These are phyloP conservation scores for Erodium moschatum DNA, from an alignment of 441 rosid species.

Conservation along the genomic window DNA sequence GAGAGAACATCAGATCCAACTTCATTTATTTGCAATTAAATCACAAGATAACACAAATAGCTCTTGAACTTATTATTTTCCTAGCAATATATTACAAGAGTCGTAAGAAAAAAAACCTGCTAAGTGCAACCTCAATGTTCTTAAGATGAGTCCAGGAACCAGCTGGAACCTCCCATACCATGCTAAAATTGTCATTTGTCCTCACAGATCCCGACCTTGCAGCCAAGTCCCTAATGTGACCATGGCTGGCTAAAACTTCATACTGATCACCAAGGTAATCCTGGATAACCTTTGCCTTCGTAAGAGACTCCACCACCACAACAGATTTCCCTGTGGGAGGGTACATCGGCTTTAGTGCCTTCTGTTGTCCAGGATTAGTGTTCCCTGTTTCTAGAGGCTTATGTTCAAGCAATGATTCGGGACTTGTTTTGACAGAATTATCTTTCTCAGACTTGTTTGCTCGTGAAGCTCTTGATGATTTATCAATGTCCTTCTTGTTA, in stretches of 20 bases:
- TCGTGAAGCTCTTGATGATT: not conserved
- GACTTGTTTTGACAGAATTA: slow-evolving; percentile 26
- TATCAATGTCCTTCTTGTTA: not conserved
- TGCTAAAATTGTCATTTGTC: slow-evolving; percentile 92
- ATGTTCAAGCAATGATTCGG: slow-evolving; percentile 29
- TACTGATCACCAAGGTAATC: slow-evolving; percentile 79
- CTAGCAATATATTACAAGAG: slow-evolving; percentile 12
- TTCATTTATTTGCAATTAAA: slow-evolving; percentile 1
- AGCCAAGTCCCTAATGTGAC: slow-evolving; percentile 94
- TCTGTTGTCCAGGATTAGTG: slow-evolving; percentile 33
- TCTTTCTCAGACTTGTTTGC: not conserved
- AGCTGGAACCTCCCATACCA: slow-evolving; percentile 99
- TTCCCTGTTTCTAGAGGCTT: slow-evolving; percentile 31
- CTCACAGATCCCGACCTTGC: slow-evolving; percentile 96
- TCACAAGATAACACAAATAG: not conserved
- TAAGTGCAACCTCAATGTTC: slow-evolving; percentile 81
- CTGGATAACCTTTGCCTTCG: slow-evolving; percentile 90
- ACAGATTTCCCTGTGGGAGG: slow-evolving; percentile 83
- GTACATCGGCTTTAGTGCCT: slow-evolving; percentile 45
- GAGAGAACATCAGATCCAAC: not conserved
- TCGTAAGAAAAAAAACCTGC: slow-evolving; percentile 42
- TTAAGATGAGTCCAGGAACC: slow-evolving; percentile 96
- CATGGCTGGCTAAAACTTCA: slow-evolving; percentile 92
- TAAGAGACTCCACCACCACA: slow-evolving; percentile 81
- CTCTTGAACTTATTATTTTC: not conserved